These are phyloP conservation scores for Cercospora canescens DNA, from an alignment of 2,329 filamentous ascomycete genomes.

Conservation along the genomic window DNA sequence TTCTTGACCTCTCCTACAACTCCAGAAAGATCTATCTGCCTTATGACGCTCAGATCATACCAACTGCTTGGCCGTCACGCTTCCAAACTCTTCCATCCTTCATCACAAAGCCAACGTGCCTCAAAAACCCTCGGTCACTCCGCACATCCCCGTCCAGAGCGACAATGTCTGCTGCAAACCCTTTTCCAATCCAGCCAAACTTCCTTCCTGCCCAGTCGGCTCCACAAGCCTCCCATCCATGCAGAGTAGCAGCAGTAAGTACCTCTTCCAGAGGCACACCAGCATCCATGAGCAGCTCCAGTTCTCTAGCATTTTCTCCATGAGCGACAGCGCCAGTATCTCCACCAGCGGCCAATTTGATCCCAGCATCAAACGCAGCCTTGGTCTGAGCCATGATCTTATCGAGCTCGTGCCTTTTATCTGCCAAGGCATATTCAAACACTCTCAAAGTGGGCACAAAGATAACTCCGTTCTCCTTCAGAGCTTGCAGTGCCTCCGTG, in stretches of 20 bases:
- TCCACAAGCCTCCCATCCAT: slow-evolving; percentile 59
- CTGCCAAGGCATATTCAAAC: slow-evolving; percentile 35
- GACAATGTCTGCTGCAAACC: slow-evolving; percentile 54
- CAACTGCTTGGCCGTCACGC: slow-evolving; percentile 28
- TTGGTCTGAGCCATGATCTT: slow-evolving; percentile 42
- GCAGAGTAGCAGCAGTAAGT: slow-evolving; percentile 52
- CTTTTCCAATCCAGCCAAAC: slow-evolving; percentile 55
- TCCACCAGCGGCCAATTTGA: slow-evolving; percentile 54
- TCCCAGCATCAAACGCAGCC: slow-evolving; percentile 48
- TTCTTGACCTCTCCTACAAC: no score
- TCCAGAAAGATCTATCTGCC: no score
- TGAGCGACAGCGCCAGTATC: slow-evolving; percentile 58
- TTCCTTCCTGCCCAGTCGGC: slow-evolving; percentile 51
- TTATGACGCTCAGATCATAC: slow-evolving; percentile 28
- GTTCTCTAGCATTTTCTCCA: slow-evolving; percentile 54
- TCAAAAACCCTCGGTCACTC: slow-evolving; percentile 43
- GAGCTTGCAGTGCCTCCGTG: slow-evolving; percentile 45
- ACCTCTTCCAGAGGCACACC: slow-evolving; percentile 54
- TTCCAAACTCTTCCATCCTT: slow-evolving; percentile 58
- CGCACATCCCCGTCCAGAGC: slow-evolving; percentile 50
- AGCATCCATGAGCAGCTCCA: slow-evolving; percentile 56
- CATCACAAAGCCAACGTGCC: slow-evolving; percentile 57
- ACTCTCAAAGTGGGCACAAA: slow-evolving; percentile 57
- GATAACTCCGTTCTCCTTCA: slow-evolving; percentile 49
- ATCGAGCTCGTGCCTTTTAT: slow-evolving; percentile 6